phyloP scores from a whole-genome alignment of 306 rosid genomes.

The Castanopsis chinensis region DNA sequence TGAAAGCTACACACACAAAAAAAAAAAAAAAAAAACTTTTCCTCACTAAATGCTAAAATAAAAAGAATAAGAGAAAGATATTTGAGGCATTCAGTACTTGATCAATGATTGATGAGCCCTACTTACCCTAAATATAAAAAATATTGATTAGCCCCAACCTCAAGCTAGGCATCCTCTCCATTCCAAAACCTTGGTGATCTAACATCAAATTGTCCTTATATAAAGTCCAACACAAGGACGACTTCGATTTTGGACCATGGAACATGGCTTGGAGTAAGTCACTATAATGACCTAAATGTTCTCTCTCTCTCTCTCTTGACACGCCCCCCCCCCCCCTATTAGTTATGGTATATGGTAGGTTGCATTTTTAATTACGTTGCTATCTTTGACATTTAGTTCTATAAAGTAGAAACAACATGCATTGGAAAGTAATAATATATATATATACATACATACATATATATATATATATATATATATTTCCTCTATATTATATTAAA shows the following conservation, averaged over 20 bases:
- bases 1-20: too few relatives aligned
- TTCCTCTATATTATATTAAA: too few relatives aligned
- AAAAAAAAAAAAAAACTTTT: background rate
- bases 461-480: too few relatives aligned
- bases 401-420: too few relatives aligned
- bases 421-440: too few relatives aligned
- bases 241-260: constrained; percentile 56
- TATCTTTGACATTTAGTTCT: background rate
- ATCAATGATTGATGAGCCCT: background rate
- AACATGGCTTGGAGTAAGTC: constrained; percentile 45
- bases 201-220: constrained; percentile 36
- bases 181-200: constrained; percentile 32
- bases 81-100: background rate
- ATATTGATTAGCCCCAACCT: constrained; percentile 23
- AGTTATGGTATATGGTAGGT: background rate
- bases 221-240: constrained; percentile 26
- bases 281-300: background rate
- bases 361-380: background rate
- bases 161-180: constrained; percentile 31
- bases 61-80: background rate
- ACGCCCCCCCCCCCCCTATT: background rate
- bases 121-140: background rate
- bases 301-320: background rate
- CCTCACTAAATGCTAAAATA: background rate
- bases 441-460: too few relatives aligned